Base-by-base conservation (phyloP, 805 yeast genomes). In the Zygosaccharomyces siamensis region DNA sequence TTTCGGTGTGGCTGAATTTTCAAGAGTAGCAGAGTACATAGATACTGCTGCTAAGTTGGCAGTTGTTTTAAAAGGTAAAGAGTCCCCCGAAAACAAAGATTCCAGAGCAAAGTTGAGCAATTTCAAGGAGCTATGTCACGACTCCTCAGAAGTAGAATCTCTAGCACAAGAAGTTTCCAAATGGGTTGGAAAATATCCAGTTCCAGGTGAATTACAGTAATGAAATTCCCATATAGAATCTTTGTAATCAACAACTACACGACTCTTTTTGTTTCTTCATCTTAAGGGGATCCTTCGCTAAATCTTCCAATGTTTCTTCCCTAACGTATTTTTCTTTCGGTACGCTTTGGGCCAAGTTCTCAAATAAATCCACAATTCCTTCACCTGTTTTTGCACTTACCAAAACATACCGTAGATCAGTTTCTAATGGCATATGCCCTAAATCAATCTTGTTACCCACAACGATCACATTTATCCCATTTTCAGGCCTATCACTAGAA, bases 361-460 rank as follows among this genome's bases (percentile, higher is more conserved):
- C 66, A 62, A 79, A 78, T 21, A 76, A 61, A 5, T 72, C 69
- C 41, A 64, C 64, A 11, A 79, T 70, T 18, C 77, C 75, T 38
- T 69, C 73, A 2, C 83, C 83, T 0, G 77, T 69, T 59, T 77
- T 79, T 0, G 84, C 84, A 62, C 79, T 73, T 2, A 77, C 82
- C 52, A 76, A 76, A 37, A 47, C 46, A 16, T 39, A 45, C 10
- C 27, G 63, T 18, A 66, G 72, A 39, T 56, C 61, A 7, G 62
- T 47, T 7, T 72, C 68, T 47, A 69, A 58, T 53, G 86, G 67
- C 30, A 74, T 73, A 4, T 68, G 69, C 7, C 67, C 75, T 55
- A 86, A 69, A 68, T 86, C 95, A 1, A 73, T 55, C 61, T 86
- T 86, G 62, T 86, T 86, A n/a, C 90, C 95, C n/a, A 83, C 87